Evolutionary conservation across 495 filamentous ascomycete genomes (phyloP).

Genomic region (Aspergillus kassunensis): DNA sequence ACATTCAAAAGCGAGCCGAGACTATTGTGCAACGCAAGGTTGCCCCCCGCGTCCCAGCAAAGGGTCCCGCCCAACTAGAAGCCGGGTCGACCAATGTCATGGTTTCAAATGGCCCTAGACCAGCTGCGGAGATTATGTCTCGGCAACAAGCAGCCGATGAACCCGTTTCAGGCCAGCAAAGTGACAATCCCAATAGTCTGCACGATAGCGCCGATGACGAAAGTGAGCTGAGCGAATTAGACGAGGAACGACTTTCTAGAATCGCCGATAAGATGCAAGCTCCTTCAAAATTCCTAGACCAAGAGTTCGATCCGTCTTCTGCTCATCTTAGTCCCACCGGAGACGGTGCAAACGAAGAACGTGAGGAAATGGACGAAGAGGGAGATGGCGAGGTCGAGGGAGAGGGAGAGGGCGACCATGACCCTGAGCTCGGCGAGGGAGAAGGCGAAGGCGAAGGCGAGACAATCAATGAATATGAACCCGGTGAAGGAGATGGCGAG

Average conservation of each 20-base stretch:
- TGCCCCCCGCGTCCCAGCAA: conserved; percentile 30
- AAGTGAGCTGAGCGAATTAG: conserved; percentile 72
- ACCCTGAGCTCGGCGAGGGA: conserved; percentile 9
- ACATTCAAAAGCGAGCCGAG: conserved; percentile 61
- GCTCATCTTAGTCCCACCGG: conserved; percentile 26
- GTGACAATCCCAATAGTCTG: conserved; percentile 53
- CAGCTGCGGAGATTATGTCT: conserved; percentile 11
- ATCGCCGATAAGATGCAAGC: conserved; percentile 32
- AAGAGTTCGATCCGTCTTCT: conserved; percentile 26
- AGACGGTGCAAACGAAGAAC: conserved; percentile 12
- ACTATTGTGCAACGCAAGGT: conserved; percentile 46
- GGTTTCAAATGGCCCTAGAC: conserved; percentile 15
- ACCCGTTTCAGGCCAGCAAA: conserved; percentile 24
- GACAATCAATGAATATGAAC: conserved; percentile 13
- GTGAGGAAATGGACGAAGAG: conserved; percentile 25
- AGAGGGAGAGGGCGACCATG: conserved; percentile 20
- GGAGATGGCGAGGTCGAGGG: conserved; percentile 20
- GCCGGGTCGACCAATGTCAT: conserved; percentile 16
- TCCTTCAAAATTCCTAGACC: conserved; percentile 32
- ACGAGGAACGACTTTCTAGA: conserved; percentile 48
- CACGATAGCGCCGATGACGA: conserved; percentile 79
- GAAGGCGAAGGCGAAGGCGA: conserved; percentile 12
- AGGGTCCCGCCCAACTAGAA: conserved; percentile 24
- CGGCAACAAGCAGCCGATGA: conserved; percentile 16
- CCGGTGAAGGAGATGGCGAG: conserved; percentile 16